Base-by-base conservation (phyloP, 495 filamentous ascomycete species). In the Xylaria scruposa region DNA sequence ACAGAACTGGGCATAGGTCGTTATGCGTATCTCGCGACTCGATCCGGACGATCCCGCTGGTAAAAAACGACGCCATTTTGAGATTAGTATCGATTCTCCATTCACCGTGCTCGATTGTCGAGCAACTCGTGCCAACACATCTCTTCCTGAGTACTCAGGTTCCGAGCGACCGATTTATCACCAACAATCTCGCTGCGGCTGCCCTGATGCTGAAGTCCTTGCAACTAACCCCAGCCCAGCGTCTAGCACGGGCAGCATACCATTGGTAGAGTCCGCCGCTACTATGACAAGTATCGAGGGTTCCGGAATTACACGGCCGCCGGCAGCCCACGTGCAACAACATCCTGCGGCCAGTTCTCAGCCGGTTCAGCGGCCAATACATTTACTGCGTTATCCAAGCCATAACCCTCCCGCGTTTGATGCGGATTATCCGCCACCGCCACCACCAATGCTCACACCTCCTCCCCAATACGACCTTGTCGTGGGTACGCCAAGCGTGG, bases 11-110 rank as follows among this genome's bases (percentile, higher is more conserved):
- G 19, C 31, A 13, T 72, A 99, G 96, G 96, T 99, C 76, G 94
- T 99, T 64, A 92, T 99, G 89, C 94, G 96, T 67, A 91, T 99
- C 46, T 97, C 94, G 26, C 95, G 94, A 75, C 83, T 91, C 5
- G 96, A 99, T 76, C 85, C 89, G 70, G 88, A 90, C 31, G 93
- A 99, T 75, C 90, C 96, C 0, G 83, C 85, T 6, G 85, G 87
- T n/a, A 86, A 84, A 74, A 96, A 95, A 67, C 90, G 96, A 60
- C 89, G 96, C 31, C 97, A 98, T 79, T 99, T 98, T 71, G 96
- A 99, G 79, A 99, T 99, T 73, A 98, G 96, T 70, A 99, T 99
- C 74, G 96, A 99, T 82, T 97, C 94, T 17, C 96, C 96, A 10
- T 97, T 98, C 78, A 95, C 97, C 73, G 92, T 98, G 47, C 92